These are phyloP conservation scores for Cladophialophora chaetospira DNA, from an alignment of 2,329 filamentous ascomycete genomes.

Conservation along the genomic window DNA sequence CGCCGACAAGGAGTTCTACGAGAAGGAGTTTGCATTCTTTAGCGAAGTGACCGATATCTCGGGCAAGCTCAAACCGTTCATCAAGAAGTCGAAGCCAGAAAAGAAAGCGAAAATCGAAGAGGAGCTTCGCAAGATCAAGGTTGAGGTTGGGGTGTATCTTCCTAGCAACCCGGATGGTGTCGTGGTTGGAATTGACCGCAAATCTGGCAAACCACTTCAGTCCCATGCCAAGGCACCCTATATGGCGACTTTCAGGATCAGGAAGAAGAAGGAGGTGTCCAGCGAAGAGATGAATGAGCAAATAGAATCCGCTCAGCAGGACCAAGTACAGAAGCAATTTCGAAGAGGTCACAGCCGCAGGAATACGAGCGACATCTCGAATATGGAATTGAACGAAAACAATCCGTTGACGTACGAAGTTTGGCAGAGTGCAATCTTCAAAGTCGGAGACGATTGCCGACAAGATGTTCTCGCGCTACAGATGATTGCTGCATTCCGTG, in stretches of 20 bases:
- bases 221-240: constrained; percentile 98
- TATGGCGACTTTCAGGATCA: constrained; percentile 98
- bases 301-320: constrained; percentile 49
- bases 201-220: constrained; percentile 95
- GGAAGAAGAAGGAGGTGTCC: constrained; percentile 66
- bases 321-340: constrained; percentile 33
- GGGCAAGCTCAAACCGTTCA: constrained; percentile 89
- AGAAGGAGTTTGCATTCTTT: constrained; percentile 97
- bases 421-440: constrained; percentile 99
- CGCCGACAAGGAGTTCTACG: constrained; percentile 82
- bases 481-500: constrained; percentile 96
- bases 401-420: constrained; percentile 69
- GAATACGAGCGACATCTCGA: constrained; percentile 29
- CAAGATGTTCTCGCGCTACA: constrained; percentile 96
- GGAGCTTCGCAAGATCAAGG: constrained; percentile 93
- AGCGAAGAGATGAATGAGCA: constrained; percentile 56
- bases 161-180: constrained; percentile 96
- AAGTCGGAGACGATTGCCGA: constrained; percentile 96
- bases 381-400: constrained; percentile 15
- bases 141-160: constrained; percentile 95
- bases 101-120: constrained; percentile 99
- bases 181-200: constrained; percentile 96
- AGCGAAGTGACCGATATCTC: constrained; percentile 94
- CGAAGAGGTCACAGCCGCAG: constrained; percentile 27
- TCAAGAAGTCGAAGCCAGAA: constrained; percentile 88